phyloP scores from a whole-genome alignment of 2,329 filamentous ascomycete species.

The Celoporthe dispersa region DNA sequence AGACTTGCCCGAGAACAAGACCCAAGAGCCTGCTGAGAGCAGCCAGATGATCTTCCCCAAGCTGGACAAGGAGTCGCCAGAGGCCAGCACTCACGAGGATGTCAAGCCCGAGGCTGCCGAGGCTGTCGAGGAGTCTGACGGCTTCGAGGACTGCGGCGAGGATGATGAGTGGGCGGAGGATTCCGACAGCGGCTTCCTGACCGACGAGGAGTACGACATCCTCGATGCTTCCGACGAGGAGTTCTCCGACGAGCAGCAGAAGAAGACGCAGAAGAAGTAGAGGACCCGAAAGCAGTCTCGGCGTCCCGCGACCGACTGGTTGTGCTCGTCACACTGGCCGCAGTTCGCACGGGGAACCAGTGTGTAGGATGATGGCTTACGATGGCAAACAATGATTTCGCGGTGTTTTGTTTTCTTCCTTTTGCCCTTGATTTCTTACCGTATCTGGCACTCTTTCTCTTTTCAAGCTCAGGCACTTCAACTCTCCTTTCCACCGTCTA shows the following conservation, averaged over 20 bases:
- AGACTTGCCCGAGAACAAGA: constrained; percentile 22
- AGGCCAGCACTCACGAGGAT: constrained; percentile 75
- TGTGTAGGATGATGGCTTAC: constrained; percentile 25
- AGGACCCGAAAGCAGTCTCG: background rate
- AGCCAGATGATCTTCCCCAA: constrained; percentile 97
- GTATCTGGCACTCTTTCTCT: constrained; percentile 14
- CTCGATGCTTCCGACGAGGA: constrained; percentile 95
- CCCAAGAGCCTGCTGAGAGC: constrained; percentile 39
- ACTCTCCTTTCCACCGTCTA: background rate
- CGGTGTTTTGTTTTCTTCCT: background rate
- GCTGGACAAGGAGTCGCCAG: constrained; percentile 90
- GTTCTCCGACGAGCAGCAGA: constrained; percentile 61
- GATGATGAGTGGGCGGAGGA: constrained; percentile 66
- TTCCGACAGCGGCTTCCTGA: constrained; percentile 81
- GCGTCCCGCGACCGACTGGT: background rate
- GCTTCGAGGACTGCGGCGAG: constrained; percentile 55
- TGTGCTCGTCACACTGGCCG: background rate
- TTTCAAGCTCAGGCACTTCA: constrained; percentile 5
- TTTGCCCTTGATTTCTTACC: constrained; percentile 7
- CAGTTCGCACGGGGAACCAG: background rate
- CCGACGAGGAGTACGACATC: constrained; percentile 98
- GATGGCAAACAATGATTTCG: constrained; percentile 14
- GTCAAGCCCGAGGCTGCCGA: constrained; percentile 55
- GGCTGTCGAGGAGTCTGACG: constrained; percentile 51
- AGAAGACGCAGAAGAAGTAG: constrained; percentile 34